Evolutionary conservation across 2,329 filamentous ascomycete species (phyloP).

Genomic region (Sporothrix brasiliensis): DNA sequence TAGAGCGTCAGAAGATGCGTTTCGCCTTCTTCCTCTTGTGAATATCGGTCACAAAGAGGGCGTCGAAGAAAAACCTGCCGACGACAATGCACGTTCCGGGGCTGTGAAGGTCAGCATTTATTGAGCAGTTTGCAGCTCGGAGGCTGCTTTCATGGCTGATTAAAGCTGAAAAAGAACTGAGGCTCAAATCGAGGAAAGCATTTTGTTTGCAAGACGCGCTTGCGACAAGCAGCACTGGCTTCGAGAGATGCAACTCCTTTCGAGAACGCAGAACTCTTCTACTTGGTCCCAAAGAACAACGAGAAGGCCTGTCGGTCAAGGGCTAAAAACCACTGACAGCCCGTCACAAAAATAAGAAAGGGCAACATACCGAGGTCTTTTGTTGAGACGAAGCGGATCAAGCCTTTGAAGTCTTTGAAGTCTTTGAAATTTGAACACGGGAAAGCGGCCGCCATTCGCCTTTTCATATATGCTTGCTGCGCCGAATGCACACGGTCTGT

Average conservation of each 20-base stretch:
- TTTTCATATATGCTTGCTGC: not conserved
- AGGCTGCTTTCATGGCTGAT: too few species aligned
- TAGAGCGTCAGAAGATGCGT: not conserved
- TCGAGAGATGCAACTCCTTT: not conserved
- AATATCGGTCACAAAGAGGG: not conserved
- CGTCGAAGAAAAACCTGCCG: too few species aligned
- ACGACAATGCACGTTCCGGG: not conserved
- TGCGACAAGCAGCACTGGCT: constrained; percentile 2
- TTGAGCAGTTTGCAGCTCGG: not conserved
- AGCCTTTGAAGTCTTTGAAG: not conserved
- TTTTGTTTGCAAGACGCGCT: not conserved
- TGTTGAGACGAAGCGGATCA: not conserved
- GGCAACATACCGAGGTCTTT: not conserved
- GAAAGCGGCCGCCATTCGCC: not conserved
- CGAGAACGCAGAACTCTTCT: too few species aligned
- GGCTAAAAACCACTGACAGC: not conserved
- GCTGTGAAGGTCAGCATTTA: not conserved
- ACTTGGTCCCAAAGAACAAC: not conserved
- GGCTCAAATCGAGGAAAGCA: not conserved
- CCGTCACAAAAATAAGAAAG: not conserved
- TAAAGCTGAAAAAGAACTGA: too few species aligned
- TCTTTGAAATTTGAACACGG: not conserved
- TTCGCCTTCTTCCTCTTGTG: not conserved
- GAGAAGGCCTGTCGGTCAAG: not conserved
- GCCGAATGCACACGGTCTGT: not conserved